Conservation (phyloP, 768 basidiomycete genomes). For the Trametes punicea region DNA sequence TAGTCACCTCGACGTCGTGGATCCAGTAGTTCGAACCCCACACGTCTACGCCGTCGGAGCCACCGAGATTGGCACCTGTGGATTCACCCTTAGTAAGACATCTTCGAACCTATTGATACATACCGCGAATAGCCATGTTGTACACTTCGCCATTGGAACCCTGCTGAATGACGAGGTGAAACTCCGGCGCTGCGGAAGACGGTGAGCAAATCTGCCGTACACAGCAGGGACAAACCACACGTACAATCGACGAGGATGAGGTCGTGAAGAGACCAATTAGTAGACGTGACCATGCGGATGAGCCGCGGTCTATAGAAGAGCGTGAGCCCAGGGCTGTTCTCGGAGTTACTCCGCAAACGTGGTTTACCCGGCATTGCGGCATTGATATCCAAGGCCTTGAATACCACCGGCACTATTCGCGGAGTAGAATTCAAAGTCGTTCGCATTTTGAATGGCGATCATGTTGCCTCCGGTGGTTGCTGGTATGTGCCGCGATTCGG, state of each 20-base stretch:
- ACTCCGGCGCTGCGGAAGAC: constrained; percentile 30
- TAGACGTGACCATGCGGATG: constrained; percentile 28
- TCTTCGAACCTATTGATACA: background rate
- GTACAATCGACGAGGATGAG: constrained; percentile 32
- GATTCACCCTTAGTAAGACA: background rate
- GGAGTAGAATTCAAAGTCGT: constrained; percentile 33
- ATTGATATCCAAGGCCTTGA: constrained; percentile 31
- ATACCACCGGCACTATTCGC: constrained; percentile 30
- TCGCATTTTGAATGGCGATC: constrained; percentile 30
- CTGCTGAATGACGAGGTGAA: constrained; percentile 29
- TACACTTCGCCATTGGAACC: constrained; percentile 32
- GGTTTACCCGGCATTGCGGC: constrained; percentile 29
- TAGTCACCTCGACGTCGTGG: constrained; percentile 33
- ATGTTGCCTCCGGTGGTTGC: constrained; percentile 30
- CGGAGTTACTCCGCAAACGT: background rate
- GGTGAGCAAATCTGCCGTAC: background rate
- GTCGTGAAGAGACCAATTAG: constrained; percentile 31
- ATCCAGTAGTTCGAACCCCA: constrained; percentile 33
- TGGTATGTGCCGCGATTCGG: background rate
- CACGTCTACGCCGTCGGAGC: constrained; percentile 32
- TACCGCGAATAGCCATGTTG: constrained; percentile 31
- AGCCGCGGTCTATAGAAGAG: constrained; percentile 24
- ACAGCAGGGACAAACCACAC: background rate
- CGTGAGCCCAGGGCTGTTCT: background rate
- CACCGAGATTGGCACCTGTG: constrained; percentile 25